Evolutionary conservation across 2,329 filamentous ascomycete species (phyloP), one percentile per base, ranked within the genome.

Genomic region (Tympanopsis confertula): DNA sequence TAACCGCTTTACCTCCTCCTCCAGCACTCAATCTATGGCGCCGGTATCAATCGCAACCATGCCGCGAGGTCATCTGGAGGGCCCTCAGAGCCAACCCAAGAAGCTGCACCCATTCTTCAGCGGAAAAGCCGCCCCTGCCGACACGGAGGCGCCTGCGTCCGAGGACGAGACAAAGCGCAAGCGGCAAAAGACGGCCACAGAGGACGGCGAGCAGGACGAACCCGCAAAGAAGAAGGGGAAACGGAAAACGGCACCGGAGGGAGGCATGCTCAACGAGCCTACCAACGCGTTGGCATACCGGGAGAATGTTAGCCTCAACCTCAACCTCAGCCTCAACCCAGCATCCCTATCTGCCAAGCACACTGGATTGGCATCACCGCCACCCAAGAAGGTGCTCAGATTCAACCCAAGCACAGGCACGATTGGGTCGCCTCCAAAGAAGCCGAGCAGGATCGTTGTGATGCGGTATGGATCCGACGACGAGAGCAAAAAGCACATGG

Each of bases 381-480:
- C n/a, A 37, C 58, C 65, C 1, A 64, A 59, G 32, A 77, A 70
- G 44, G 45, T 79, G 1, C 52, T 79, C 15, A 67, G 61, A 42
- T 64, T 78, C 46, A 78, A 80, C 42, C 62, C 64, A 1, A 71
- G 66, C 42, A 79, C 74, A 1, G 74, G 75, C 4, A 80, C 74
- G 2, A 67, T 79, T 36, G 73, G 74, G 3, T 74, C 74, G 4
- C 73, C 77, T 0, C 75, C 75, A 1, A 71, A 66, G 35, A 59
- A 64, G 3, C 82, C 76, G 45, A 48, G 51, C 1, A 35, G n/a
- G n/a, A n/a, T n/a, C n/a, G n/a, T n/a, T n/a, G n/a, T n/a, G n/a
- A n/a, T n/a, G n/a, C n/a, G n/a, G n/a, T n/a, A n/a, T n/a, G n/a
- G n/a, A n/a, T n/a, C n/a, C n/a, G n/a, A n/a, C n/a, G n/a, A n/a